Percentiles rank a stretch among this genome's conserved stretches.
Evolutionary conservation across 2,329 filamentous ascomycete genomes (phyloP).

Genomic region (Mollisiaceae sp.): DNA sequence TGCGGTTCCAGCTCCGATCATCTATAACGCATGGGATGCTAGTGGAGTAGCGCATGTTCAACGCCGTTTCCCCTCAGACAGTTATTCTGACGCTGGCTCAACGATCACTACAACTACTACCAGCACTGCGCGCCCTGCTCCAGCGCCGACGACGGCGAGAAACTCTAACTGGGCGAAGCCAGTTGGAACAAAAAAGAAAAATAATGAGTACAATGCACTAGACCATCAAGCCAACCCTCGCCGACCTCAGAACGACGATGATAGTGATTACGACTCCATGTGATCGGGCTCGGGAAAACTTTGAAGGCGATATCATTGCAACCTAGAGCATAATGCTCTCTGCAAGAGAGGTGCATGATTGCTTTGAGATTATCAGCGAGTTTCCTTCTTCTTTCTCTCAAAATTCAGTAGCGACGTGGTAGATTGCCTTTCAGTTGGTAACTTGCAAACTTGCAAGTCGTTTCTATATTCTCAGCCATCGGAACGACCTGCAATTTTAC

Average conservation of each 20-base stretch:
- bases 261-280: background rate
- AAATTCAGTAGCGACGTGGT: background rate
- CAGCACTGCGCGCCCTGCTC: background rate
- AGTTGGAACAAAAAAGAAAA: background rate
- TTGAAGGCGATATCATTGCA: background rate
- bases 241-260: background rate
- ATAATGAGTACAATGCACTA: background rate
- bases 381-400: background rate
- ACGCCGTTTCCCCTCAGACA: background rate
- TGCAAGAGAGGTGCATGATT: background rate
- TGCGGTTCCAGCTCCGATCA: slow-evolving; percentile 1
- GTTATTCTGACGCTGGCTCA: background rate
- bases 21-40: background rate
- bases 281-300: background rate
- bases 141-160: background rate
- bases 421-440: background rate
- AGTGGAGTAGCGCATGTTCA: background rate
- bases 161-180: slow-evolving; percentile 18
- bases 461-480: background rate
- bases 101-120: background rate
- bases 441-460: background rate
- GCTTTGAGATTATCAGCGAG: background rate
- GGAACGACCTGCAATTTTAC: background rate
- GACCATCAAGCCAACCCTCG: background rate
- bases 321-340: background rate